These are phyloP conservation scores for Eutrema salsugineum DNA, from an alignment of 441 rosid species.

Conservation along the genomic window DNA sequence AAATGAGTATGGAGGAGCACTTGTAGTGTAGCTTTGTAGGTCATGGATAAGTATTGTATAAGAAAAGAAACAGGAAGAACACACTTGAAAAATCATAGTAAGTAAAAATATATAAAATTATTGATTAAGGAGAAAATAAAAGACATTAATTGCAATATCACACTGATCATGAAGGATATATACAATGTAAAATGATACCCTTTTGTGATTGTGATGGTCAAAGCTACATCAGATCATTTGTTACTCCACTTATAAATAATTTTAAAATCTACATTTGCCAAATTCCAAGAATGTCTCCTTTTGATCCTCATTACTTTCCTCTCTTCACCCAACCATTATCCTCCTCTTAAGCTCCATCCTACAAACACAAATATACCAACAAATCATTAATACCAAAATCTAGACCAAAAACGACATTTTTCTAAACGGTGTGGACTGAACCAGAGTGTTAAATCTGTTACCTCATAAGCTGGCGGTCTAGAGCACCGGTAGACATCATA, in stretches of 20 bases:
- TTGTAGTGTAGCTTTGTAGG: too few relatives aligned
- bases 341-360: slow-evolving; percentile 33
- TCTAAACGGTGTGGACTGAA: neutral
- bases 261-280: neutral
- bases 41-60: too few relatives aligned
- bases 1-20: too few relatives aligned
- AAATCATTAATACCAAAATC: neutral
- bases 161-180: too few relatives aligned
- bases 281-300: neutral
- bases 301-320: neutral
- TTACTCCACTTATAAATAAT: neutral
- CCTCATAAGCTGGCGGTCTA: slow-evolving; percentile 72
- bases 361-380: slow-evolving; percentile 4
- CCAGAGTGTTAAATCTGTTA: neutral
- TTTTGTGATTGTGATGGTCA: neutral
- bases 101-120: too few relatives aligned
- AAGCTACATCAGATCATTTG: neutral
- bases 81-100: too few relatives aligned
- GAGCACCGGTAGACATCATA: slow-evolving; percentile 50
- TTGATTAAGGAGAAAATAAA: too few relatives aligned
- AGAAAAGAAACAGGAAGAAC: too few relatives aligned
- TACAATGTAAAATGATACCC: neutral
- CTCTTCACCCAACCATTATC: slow-evolving; percentile 16
- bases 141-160: too few relatives aligned
- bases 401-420: neutral